phyloP scores from a whole-genome alignment of 2,329 filamentous ascomycete genomes.

The Aspergillus tamarii region DNA sequence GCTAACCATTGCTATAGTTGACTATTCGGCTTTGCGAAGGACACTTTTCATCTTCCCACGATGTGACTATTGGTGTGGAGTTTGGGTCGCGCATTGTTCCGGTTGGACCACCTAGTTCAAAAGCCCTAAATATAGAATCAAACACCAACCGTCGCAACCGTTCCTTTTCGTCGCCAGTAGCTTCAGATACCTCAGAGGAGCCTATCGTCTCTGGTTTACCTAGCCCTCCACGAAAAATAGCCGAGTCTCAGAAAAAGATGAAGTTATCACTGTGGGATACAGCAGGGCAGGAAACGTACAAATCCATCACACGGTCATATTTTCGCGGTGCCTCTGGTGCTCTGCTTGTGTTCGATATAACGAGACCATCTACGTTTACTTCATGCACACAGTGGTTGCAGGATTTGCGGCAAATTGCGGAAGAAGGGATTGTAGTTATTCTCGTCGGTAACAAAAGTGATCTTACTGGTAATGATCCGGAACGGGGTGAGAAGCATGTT shows the following conservation, averaged over 20 bases:
- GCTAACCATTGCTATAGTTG: slow-evolving; percentile 57
- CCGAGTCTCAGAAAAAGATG: slow-evolving; percentile 71
- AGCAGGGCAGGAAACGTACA: slow-evolving; percentile 95
- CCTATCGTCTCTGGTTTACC: slow-evolving; percentile 33
- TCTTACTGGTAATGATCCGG: slow-evolving; percentile 59
- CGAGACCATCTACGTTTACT: slow-evolving; percentile 78
- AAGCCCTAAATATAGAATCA: slow-evolving; percentile 58
- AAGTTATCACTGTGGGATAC: slow-evolving; percentile 95
- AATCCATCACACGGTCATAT: slow-evolving; percentile 91
- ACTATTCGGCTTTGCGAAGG: slow-evolving; percentile 96
- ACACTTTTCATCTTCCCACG: slow-evolving; percentile 90
- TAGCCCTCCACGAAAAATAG: slow-evolving; percentile 39
- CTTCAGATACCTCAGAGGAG: slow-evolving; percentile 19
- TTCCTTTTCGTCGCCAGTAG: slow-evolving; percentile 12
- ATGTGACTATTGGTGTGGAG: slow-evolving; percentile 96
- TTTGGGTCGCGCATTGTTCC: slow-evolving; percentile 92
- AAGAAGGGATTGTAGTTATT: slow-evolving; percentile 92
- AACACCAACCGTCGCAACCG: slow-evolving; percentile 19
- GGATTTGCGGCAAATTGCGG: slow-evolving; percentile 91
- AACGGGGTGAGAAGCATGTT: slow-evolving; percentile 69
- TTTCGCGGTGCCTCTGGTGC: slow-evolving; percentile 80
- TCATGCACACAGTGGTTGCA: slow-evolving; percentile 93
- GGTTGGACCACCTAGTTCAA: slow-evolving; percentile 78
- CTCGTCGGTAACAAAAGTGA: slow-evolving; percentile 96
- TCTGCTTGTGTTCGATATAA: slow-evolving; percentile 93